Evolutionary conservation across 768 basidiomycete genomes (phyloP).

Genomic region (Collybia sp.): DNA sequence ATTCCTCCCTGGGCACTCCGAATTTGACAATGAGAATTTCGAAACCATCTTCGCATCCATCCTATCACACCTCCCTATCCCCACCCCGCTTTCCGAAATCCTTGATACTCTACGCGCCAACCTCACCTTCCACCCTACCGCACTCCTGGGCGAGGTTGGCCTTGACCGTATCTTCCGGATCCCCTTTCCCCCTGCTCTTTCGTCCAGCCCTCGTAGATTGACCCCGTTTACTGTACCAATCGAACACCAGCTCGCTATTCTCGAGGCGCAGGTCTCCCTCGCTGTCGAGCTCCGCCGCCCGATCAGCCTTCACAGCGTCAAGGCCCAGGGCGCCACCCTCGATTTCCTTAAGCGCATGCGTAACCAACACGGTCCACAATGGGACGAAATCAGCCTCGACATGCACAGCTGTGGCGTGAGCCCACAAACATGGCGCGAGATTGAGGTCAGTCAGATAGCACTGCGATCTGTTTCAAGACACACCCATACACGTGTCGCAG

Average conservation of each 20-base stretch:
- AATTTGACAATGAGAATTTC: conserved; percentile 35
- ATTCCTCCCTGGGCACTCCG: conserved; percentile 41
- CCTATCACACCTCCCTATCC: conserved; percentile 67
- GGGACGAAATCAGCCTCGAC: conserved; percentile 73
- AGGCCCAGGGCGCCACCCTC: conserved; percentile 62
- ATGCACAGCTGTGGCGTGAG: conserved; percentile 89
- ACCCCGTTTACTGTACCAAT: conserved; percentile 79
- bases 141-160: conserved; percentile 93
- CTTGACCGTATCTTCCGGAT: conserved; percentile 80
- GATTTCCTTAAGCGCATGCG: conserved; percentile 61
- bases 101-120: conserved; percentile 55
- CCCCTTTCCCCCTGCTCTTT: conserved; percentile 49
- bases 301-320: conserved; percentile 86
- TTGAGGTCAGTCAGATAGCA: conserved; percentile 54
- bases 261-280: conserved; percentile 81
- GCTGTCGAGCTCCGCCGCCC: conserved; percentile 76
- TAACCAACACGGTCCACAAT: conserved; percentile 49
- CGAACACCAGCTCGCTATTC: conserved; percentile 74
- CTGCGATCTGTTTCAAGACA: conserved; percentile 49
- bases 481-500: conserved; percentile 84
- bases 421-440: conserved; percentile 63
- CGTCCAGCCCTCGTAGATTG: conserved; percentile 38
- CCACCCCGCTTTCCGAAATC: conserved; percentile 54
- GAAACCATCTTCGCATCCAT: conserved; percentile 55
- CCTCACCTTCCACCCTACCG: conserved; percentile 55